A percentile compares a stretch with the other conserved stretches of the same genome.
Evolutionary conservation across 805 yeast species (phyloP).

Genomic region (Candida sithepensis): DNA sequence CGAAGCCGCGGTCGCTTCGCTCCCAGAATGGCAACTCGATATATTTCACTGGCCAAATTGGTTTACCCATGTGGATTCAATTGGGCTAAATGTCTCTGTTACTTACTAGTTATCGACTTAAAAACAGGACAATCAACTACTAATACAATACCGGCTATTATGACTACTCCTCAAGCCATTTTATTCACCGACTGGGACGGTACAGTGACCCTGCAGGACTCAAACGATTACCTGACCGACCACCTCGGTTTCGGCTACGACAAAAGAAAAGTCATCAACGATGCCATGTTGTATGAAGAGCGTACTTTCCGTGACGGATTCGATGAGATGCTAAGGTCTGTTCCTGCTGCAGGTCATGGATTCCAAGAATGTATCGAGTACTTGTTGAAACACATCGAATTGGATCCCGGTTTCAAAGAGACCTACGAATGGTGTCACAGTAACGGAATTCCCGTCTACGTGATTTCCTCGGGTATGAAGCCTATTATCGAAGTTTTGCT

Average conservation of each 20-base stretch:
- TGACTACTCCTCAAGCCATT: conserved; percentile 47
- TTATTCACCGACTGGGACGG: conserved; percentile 98
- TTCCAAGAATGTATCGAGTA: conserved; percentile 77
- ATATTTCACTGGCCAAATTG: too few relatives aligned
- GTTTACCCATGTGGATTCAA: too few relatives aligned
- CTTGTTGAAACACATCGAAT: conserved; percentile 58
- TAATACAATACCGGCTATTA: too few relatives aligned
- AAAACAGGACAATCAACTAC: too few relatives aligned
- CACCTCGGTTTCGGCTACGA: conserved; percentile 79
- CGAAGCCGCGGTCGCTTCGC: too few relatives aligned
- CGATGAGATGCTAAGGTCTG: conserved; percentile 76
- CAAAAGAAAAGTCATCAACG: conserved; percentile 63
- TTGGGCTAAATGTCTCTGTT: too few relatives aligned
- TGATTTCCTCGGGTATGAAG: conserved; percentile 90
- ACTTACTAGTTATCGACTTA: neutral
- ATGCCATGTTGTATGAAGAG: conserved; percentile 66
- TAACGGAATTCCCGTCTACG: conserved; percentile 75
- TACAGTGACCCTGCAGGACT: conserved; percentile 91
- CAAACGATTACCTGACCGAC: conserved; percentile 90
- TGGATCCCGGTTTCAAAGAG: conserved; percentile 87
- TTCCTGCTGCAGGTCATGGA: conserved; percentile 42
- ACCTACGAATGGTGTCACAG: conserved; percentile 77
- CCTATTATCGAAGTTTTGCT: conserved; percentile 84
- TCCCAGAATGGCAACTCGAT: neutral
- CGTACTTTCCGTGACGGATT: conserved; percentile 79